Evolutionary conservation across 768 basidiomycete genomes (phyloP).

Genomic region (Boletus vermiculosoides): DNA sequence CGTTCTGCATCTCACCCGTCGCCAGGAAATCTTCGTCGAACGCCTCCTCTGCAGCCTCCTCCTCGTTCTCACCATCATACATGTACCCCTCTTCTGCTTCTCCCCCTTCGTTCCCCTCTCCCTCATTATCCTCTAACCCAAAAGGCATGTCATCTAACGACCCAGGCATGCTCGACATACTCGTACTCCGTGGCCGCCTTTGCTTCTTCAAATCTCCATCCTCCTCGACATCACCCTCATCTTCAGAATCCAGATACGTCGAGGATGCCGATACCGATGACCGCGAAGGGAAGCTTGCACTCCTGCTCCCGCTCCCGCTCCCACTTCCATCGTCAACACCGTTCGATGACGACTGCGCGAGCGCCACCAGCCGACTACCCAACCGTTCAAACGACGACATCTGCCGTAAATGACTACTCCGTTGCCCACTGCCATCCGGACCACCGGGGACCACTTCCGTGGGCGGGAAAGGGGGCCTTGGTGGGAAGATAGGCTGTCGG

Average conservation of each 20-base stretch:
- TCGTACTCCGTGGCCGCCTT: constrained; percentile 50
- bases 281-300: constrained; percentile 54
- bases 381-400: constrained; percentile 78
- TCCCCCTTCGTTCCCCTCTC: constrained; percentile 34
- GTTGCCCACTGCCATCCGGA: constrained; percentile 21
- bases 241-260: constrained; percentile 51
- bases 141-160: constrained; percentile 66
- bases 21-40: constrained; percentile 80
- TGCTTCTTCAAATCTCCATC: constrained; percentile 41
- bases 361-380: constrained; percentile 54
- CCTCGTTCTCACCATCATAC: constrained; percentile 46
- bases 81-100: constrained; percentile 33
- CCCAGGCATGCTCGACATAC: constrained; percentile 86
- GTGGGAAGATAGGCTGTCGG: constrained; percentile 34
- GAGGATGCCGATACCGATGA: constrained; percentile 53
- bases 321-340: constrained; percentile 16
- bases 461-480: constrained; percentile 31
- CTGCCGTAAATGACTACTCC: constrained; percentile 54
- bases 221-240: constrained; percentile 36
- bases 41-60: constrained; percentile 66
- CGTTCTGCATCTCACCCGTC: constrained; percentile 80
- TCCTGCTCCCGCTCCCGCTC: constrained; percentile 32
- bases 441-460: constrained; percentile 1
- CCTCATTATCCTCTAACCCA: constrained; percentile 53
- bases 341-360: constrained; percentile 42